These are phyloP conservation scores for Podila epicladia DNA, from an alignment of 192 early-diverging fungal species.

Conservation along the genomic window DNA sequence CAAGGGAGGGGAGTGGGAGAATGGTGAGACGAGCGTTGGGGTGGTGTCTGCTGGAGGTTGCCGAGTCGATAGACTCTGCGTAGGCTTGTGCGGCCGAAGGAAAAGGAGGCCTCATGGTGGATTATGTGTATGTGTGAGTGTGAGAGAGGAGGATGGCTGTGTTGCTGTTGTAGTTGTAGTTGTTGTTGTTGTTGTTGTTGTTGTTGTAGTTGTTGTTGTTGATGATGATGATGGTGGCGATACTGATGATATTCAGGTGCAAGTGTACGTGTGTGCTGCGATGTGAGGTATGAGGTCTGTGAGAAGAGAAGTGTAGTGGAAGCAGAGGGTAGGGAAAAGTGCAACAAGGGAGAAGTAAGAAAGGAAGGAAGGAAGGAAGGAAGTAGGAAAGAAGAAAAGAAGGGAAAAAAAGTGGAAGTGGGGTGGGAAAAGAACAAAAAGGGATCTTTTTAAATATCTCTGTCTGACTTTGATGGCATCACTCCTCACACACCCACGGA, in stretches of 20 bases:
- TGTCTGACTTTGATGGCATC: background rate
- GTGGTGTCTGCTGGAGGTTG: conserved; percentile 46
- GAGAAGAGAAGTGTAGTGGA: background rate
- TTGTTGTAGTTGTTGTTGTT: too few species aligned
- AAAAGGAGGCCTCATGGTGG: conserved; percentile 41
- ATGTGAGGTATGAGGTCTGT: too few species aligned
- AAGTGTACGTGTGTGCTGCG: too few species aligned
- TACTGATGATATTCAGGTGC: too few species aligned
- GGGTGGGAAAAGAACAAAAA: background rate
- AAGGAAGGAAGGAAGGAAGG: background rate
- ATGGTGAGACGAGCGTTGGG: conserved; percentile 50
- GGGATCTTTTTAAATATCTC: conserved; percentile 1
- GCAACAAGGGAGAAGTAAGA: background rate
- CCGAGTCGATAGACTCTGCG: conserved; percentile 51
- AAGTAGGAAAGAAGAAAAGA: background rate
- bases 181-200: too few species aligned
- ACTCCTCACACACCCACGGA: too few species aligned
- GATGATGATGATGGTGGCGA: background rate
- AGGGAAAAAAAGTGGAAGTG: conserved; percentile 1
- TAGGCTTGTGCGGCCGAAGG: conserved; percentile 48
- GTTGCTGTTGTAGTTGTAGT: too few species aligned
- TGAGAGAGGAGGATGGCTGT: background rate
- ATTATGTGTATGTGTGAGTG: background rate
- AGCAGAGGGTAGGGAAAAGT: background rate
- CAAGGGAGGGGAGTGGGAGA: conserved; percentile 46